A percentile compares a stretch with the other conserved stretches of the same genome.
phyloP scores from a whole-genome alignment of 2,329 filamentous ascomycete genomes.

The Aspergillus alliaceus region DNA sequence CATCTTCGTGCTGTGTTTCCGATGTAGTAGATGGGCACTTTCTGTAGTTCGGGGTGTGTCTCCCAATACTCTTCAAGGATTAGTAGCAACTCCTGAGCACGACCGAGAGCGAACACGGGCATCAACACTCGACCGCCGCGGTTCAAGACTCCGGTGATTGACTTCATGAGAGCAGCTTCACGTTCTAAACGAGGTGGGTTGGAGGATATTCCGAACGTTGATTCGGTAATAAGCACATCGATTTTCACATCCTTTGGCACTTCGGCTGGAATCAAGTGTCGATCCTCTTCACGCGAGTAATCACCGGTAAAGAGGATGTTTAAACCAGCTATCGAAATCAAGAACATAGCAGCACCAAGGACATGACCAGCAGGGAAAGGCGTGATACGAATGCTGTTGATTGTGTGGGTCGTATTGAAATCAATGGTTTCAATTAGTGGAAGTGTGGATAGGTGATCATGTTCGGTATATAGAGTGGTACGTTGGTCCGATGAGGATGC shows the following conservation, averaged over 20 bases:
- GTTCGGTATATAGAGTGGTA: constrained; percentile 82
- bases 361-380: constrained; percentile 97
- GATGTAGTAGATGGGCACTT: constrained; percentile 94
- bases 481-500: constrained; percentile 62
- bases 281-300: constrained; percentile 92
- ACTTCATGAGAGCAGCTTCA: constrained; percentile 92
- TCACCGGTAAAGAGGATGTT: constrained; percentile 98
- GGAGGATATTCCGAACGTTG: constrained; percentile 92
- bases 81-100: constrained; percentile 88
- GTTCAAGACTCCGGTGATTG: constrained; percentile 86
- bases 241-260: constrained; percentile 87
- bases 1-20: constrained; percentile 93
- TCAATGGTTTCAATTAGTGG: constrained; percentile 95
- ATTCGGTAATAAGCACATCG: constrained; percentile 95
- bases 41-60: constrained; percentile 83
- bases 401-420: constrained; percentile 96
- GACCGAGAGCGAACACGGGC: constrained; percentile 90
- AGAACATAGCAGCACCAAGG: constrained; percentile 96
- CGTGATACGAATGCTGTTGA: constrained; percentile 93
- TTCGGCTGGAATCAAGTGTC: constrained; percentile 90
- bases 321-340: constrained; percentile 93
- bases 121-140: constrained; percentile 89
- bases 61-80: constrained; percentile 98
- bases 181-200: constrained; percentile 88
- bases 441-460: constrained; percentile 91